phyloP scores from a whole-genome alignment of 306 rosid species.

The Quercus suber region DNA sequence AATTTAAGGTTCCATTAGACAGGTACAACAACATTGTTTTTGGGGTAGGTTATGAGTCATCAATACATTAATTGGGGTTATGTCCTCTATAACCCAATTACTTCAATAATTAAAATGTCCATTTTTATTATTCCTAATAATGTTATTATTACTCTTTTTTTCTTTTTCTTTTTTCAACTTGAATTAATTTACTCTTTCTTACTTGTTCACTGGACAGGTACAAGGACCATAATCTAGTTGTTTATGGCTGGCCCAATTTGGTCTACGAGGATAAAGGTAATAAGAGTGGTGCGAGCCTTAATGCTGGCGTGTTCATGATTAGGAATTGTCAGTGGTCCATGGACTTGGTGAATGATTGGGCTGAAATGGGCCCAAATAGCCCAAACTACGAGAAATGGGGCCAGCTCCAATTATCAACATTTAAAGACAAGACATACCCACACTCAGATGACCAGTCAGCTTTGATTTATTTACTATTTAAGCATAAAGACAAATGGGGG shows the following conservation, averaged over 20 bases:
- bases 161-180: no score
- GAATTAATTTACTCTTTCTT: no score
- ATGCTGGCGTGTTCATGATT: conserved; percentile 27
- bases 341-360: conserved; percentile 42
- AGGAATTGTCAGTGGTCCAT: conserved; percentile 52
- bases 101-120: no score
- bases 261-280: conserved; percentile 10
- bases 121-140: no score
- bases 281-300: conserved; percentile 48
- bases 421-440: conserved; percentile 35
- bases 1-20: conserved; percentile 27
- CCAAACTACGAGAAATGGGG: conserved; percentile 37
- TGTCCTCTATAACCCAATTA: no score
- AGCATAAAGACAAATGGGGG: conserved; percentile 21
- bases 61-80: no score
- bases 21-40: conserved; percentile 3
- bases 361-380: conserved; percentile 38
- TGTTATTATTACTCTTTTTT: no score
- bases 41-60: no score
- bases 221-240: conserved; percentile 23
- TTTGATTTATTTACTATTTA: conserved; percentile 24
- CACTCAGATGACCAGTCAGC: conserved; percentile 40
- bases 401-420: neutral
- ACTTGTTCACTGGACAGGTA: conserved; percentile 14
- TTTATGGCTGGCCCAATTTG: conserved; percentile 32